These are phyloP conservation scores for Aureobasidium melanogenum DNA, from an alignment of 2,329 filamentous ascomycete species.

Conservation along the genomic window DNA sequence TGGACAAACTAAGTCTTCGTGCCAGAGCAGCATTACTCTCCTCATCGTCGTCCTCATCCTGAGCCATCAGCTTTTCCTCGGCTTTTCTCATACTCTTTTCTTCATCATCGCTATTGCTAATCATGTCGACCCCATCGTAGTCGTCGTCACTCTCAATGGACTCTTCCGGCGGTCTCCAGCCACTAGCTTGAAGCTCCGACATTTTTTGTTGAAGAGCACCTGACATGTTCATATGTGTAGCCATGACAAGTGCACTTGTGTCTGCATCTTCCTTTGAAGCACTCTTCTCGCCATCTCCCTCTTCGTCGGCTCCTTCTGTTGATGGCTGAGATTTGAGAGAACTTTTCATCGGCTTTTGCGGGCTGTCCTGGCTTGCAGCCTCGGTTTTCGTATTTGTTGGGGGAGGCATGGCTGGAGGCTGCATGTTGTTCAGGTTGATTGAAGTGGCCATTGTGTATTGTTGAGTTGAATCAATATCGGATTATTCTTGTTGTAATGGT, in stretches of 20 bases:
- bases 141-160: conserved; percentile 18
- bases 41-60: conserved; percentile 18
- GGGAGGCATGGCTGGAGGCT: not conserved
- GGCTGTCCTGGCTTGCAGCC: conserved; percentile 14
- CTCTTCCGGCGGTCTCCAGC: conserved; percentile 17
- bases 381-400: not conserved
- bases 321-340: not conserved
- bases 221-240: conserved; percentile 5
- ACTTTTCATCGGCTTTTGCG: not conserved
- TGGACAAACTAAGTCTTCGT: conserved; percentile 19
- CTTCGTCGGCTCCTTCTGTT: conserved; percentile 2
- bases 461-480: not conserved
- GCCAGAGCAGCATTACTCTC: conserved; percentile 15
- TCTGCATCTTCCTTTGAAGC: conserved; percentile 8
- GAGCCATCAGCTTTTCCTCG: conserved; percentile 14
- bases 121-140: conserved; percentile 23
- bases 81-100: conserved; percentile 17
- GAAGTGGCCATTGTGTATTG: conserved; percentile 7
- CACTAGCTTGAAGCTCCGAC: conserved; percentile 16
- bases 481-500: not conserved
- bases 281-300: conserved; percentile 11
- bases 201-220: conserved; percentile 19
- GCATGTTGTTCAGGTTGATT: not conserved
- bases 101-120: conserved; percentile 24
- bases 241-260: conserved; percentile 9